phyloP scores from a whole-genome alignment of 495 filamentous ascomycete species.

The Choiromyces venosus region DNA sequence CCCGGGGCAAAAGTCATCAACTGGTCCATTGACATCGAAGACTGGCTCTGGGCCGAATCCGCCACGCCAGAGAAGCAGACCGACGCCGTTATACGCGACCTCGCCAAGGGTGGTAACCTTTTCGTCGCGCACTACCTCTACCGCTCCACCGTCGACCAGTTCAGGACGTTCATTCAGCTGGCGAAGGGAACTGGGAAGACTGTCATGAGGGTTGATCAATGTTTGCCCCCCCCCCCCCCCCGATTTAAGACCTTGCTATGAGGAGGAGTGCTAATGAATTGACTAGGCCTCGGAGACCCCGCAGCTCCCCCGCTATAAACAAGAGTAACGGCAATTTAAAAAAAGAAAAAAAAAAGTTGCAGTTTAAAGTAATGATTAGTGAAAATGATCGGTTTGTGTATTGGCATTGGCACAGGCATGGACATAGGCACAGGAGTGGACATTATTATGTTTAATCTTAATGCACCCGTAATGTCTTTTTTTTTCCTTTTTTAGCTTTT shows the following conservation, averaged over 20 bases:
- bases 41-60: constrained; percentile 65
- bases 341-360: neutral
- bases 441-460: neutral
- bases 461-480: neutral
- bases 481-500: neutral
- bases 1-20: constrained; percentile 48
- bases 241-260: neutral
- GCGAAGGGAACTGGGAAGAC: constrained; percentile 60
- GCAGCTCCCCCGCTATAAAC: constrained; percentile 55
- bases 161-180: constrained; percentile 60
- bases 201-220: constrained; percentile 76
- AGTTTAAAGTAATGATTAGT: neutral
- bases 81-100: constrained; percentile 61
- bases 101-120: constrained; percentile 62
- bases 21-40: constrained; percentile 74
- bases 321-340: neutral
- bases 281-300: constrained; percentile 55
- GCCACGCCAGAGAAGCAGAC: constrained; percentile 62
- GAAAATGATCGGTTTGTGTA: neutral
- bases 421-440: neutral
- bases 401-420: neutral
- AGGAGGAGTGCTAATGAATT: neutral
- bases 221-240: constrained; percentile 34
- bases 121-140: constrained; percentile 75
- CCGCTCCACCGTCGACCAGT: constrained; percentile 59